Evolutionary conservation across 148 eudicot species (phyloP), one percentile per base, ranked within the genome.

Genomic region (Nepenthes mirabilis): DNA sequence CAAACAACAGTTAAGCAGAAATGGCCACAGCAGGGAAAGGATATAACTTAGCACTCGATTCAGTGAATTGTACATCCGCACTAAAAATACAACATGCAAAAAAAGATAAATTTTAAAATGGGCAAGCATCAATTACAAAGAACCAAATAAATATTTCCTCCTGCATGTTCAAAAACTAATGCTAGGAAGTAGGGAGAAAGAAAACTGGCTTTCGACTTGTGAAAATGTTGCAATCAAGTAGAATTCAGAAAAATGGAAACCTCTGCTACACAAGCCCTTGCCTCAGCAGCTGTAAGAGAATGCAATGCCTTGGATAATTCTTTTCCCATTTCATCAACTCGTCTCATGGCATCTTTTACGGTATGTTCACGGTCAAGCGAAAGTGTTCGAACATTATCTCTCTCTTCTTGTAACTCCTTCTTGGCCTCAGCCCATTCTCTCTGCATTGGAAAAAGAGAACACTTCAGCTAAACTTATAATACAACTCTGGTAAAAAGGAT

Each of bases 401-500:
- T 78, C 64, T 88, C 86, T 63, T 73, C 86, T 60, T 88, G 85
- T 13, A 91, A 91, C 72, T 88, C 91, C 56, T 77, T 86, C 79
- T 86, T 88, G 52, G 87, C 95, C 77, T 88, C 96, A 56, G 91
- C 91, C 96, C 94, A 88, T 66, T 91, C 95, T 68, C 74, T 80
- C 88, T 83, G 76, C 72, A 70, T 54, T 47, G 33, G 55, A 52
- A 34, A 11, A 56, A 55, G 50, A 36, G 2, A 48, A 10, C 52
- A 48, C 4, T 48, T 48, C 52, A 55, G 36, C 36, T 23, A 9
- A 4, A 1, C 50, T 53, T 5, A 14, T 37, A 34, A 43, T 9
- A 58, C 37, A 67, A 40, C 14, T 23, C 0, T 23, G 23, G 23
- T 23, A 23, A 23, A 23, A 23, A 23, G 23, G 23, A 23, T 23